phyloP scores from a whole-genome alignment of 75 land plant genomes.

The Larix kaempferi region DNA sequence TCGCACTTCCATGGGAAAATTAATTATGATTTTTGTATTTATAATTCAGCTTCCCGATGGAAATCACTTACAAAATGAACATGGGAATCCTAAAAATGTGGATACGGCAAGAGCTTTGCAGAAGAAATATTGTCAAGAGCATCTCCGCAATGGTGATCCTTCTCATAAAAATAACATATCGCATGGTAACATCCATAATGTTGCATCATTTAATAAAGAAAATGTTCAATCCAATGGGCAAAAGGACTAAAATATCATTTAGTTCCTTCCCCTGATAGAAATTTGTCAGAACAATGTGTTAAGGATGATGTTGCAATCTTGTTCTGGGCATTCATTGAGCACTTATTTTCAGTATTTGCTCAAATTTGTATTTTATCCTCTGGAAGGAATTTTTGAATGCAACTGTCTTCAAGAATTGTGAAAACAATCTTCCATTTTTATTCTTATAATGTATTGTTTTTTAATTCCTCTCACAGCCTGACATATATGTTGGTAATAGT shows the following conservation, averaged over 20 bases:
- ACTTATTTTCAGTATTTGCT: too few species aligned
- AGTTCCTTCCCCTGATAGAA: background rate
- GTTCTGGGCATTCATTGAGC: too few species aligned
- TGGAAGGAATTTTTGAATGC: too few species aligned
- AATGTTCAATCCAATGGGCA: background rate
- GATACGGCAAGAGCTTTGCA: slow-evolving; percentile 8
- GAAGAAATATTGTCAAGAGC: slow-evolving; percentile 10
- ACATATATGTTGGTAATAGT: too few species aligned
- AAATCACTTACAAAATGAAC: background rate
- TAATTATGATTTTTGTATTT: background rate
- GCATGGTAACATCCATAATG: slow-evolving; percentile 1
- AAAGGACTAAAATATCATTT: background rate
- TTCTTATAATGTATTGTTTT: too few species aligned
- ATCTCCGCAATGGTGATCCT: background rate
- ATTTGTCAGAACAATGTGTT: too few species aligned
- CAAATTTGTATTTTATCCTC: too few species aligned
- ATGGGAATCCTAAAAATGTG: slow-evolving; percentile 3
- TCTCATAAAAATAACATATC: background rate
- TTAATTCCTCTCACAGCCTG: too few species aligned
- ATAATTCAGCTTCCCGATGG: slow-evolving; percentile 7
- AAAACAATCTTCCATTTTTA: too few species aligned
- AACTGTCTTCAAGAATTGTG: too few species aligned
- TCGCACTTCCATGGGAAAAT: background rate
- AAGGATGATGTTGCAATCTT: too few species aligned
- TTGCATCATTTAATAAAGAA: background rate